A percentile compares a stretch with the other conserved stretches of the same genome.
phyloP scores from a whole-genome alignment of 2,329 filamentous ascomycete species.

The Atkinsonella hypoxylon region DNA sequence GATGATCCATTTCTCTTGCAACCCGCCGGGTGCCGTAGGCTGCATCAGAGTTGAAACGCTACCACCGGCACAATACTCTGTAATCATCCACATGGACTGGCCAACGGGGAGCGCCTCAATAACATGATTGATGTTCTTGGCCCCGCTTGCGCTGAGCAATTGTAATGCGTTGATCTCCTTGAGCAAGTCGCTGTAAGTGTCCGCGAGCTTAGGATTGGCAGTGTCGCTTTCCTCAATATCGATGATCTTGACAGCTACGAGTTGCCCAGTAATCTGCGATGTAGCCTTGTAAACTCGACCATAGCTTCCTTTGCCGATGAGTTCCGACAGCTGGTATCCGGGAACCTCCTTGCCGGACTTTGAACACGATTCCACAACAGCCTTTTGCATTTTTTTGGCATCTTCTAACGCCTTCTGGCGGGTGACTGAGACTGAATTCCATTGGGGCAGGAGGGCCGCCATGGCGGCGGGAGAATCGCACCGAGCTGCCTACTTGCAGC shows the following conservation, averaged over 20 bases:
- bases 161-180: conserved; percentile 60
- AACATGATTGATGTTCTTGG: conserved; percentile 70
- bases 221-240: conserved; percentile 70
- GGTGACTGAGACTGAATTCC: conserved; percentile 31
- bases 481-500: not conserved
- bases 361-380: conserved; percentile 49
- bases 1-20: conserved; percentile 61
- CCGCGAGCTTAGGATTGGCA: conserved; percentile 49
- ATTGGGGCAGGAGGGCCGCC: conserved; percentile 30
- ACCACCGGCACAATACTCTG: conserved; percentile 74
- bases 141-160: conserved; percentile 59
- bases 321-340: conserved; percentile 55
- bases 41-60: conserved; percentile 66
- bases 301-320: conserved; percentile 66
- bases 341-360: conserved; percentile 49
- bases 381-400: conserved; percentile 56
- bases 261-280: conserved; percentile 30
- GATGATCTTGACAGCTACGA: conserved; percentile 73
- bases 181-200: conserved; percentile 57
- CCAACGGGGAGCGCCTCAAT: conserved; percentile 69
- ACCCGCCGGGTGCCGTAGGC: conserved; percentile 50
- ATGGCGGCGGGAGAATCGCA: conserved; percentile 15
- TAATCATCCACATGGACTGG: conserved; percentile 77
- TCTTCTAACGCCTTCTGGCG: conserved; percentile 54
- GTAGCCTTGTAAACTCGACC: conserved; percentile 61